These are phyloP conservation scores for Phytopythium chamaehyphon DNA, from an alignment of 352 stramenopile genomes.

Conservation along the genomic window DNA sequence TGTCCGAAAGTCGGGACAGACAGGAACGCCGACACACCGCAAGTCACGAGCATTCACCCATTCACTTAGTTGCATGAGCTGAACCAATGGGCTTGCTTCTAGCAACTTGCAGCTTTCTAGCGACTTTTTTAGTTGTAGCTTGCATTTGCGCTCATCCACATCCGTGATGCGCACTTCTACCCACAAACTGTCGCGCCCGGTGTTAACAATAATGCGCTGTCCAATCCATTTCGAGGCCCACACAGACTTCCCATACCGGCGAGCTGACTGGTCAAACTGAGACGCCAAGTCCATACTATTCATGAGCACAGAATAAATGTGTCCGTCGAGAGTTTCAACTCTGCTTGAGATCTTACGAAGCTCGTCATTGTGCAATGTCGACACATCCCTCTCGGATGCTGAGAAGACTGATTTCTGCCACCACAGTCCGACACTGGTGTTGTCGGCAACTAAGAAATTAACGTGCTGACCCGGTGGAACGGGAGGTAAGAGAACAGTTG, in stretches of 20 bases:
- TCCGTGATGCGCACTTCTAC: constrained; percentile 53
- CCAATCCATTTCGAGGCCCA: constrained; percentile 48
- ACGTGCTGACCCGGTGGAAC: constrained; percentile 28
- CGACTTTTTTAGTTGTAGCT: constrained; percentile 55
- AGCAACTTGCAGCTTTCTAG: constrained; percentile 25
- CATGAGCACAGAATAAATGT: constrained; percentile 52
- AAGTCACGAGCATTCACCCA: constrained; percentile 58
- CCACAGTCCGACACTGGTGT: constrained; percentile 48
- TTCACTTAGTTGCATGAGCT: constrained; percentile 36
- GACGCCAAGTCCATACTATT: constrained; percentile 21
- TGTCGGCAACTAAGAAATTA: constrained; percentile 55
- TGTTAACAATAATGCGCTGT: constrained; percentile 62
- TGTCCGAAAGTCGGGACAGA: constrained; percentile 60
- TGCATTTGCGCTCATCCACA: constrained; percentile 59
- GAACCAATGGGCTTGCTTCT: constrained; percentile 32
- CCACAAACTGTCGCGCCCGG: constrained; percentile 64
- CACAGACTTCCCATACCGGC: constrained; percentile 28
- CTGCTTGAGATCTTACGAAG: constrained; percentile 30
- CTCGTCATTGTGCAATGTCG: constrained; percentile 54
- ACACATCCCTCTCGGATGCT: constrained; percentile 49
- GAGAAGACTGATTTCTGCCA: constrained; percentile 60
- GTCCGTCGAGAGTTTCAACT: constrained; percentile 59
- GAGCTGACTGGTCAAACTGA: constrained; percentile 8
- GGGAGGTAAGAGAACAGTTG: constrained; percentile 24
- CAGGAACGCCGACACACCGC: constrained; percentile 33